Conservation (phyloP, 2,329 filamentous ascomycete genomes). For the Fusarium dimerum region DNA sequence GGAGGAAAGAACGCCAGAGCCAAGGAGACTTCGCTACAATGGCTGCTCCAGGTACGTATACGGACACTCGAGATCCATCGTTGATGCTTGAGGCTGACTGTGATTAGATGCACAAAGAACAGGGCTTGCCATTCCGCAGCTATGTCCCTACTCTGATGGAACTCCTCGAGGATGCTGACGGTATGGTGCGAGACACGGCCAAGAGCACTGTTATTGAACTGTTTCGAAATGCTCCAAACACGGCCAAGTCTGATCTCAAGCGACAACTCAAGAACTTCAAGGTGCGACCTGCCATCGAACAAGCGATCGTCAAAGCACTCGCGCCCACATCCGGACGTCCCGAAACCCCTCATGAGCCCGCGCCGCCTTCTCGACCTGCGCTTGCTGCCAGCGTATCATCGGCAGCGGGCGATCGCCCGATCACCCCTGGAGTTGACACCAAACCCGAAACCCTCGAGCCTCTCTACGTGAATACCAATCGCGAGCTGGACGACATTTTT, state of each 20-base stretch:
- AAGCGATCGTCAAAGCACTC: slow-evolving; percentile 76
- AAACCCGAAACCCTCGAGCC: slow-evolving; percentile 75
- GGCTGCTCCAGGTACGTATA: slow-evolving; percentile 70
- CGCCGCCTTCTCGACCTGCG: slow-evolving; percentile 42
- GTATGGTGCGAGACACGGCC: slow-evolving; percentile 80
- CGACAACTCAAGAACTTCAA: slow-evolving; percentile 81
- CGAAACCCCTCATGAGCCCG: slow-evolving; percentile 42
- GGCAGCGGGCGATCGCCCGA: slow-evolving; percentile 50
- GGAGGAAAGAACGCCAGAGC: slow-evolving; percentile 78
- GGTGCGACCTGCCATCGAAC: slow-evolving; percentile 82
- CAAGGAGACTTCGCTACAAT: slow-evolving; percentile 82
- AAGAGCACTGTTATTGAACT: slow-evolving; percentile 84
- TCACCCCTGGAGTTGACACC: slow-evolving; percentile 63
- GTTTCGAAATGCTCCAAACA: slow-evolving; percentile 77
- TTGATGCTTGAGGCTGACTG: slow-evolving; percentile 11
- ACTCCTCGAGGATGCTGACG: slow-evolving; percentile 86
- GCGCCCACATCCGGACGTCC: slow-evolving; percentile 51
- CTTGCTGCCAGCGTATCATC: slow-evolving; percentile 56
- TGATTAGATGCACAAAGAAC: slow-evolving; percentile 74
- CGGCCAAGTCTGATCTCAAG: slow-evolving; percentile 86
- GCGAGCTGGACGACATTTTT: slow-evolving; percentile 87
- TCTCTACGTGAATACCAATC: slow-evolving; percentile 77
- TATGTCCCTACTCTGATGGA: slow-evolving; percentile 85
- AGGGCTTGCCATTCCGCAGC: slow-evolving; percentile 75
- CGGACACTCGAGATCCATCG: neutral